phyloP scores from a whole-genome alignment of 768 basidiomycete species.

The Trametes coccinea region DNA sequence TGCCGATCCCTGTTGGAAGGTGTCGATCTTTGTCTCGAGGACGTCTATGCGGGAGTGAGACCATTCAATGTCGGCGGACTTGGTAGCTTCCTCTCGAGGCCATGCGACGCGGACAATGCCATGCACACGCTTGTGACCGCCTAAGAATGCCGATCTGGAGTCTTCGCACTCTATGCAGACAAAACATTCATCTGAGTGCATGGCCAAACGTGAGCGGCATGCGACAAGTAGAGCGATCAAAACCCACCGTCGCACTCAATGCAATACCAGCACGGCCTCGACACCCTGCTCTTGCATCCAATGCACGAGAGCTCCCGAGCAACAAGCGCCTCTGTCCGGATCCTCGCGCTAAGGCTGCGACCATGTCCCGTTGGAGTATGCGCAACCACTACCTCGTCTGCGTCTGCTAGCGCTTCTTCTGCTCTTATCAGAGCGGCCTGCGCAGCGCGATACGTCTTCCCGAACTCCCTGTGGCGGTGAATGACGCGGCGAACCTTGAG shows the following conservation, averaged over 20 bases:
- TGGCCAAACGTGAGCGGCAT: not conserved
- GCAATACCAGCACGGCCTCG: conserved; percentile 21
- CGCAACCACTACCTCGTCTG: not conserved
- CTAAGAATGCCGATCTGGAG: not conserved
- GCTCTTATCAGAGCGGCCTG: conserved; percentile 12
- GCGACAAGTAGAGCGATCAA: not conserved
- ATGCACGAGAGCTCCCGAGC: conserved; percentile 2
- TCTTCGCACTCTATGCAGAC: conserved; percentile 11
- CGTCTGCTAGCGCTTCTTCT: conserved; percentile 8
- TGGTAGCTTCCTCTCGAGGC: conserved; percentile 5
- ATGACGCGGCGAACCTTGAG: conserved; percentile 17
- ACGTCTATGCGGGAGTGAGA: conserved; percentile 4
- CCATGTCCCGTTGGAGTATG: not conserved
- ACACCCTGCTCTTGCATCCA: conserved; percentile 1
- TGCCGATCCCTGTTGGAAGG: not conserved
- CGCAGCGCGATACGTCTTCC: conserved; percentile 9
- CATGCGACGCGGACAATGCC: conserved; percentile 4
- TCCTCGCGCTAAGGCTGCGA: not conserved
- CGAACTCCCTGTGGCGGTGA: conserved; percentile 14
- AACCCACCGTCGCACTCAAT: conserved; percentile 18
- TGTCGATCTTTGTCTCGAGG: conserved; percentile 9
- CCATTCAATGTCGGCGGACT: not conserved
- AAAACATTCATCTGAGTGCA: conserved; percentile 8
- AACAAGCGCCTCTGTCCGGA: not conserved
- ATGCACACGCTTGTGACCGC: conserved; percentile 13